Conservation (phyloP, 2,329 filamentous ascomycete genomes). For the Ophiostoma quercus region DNA sequence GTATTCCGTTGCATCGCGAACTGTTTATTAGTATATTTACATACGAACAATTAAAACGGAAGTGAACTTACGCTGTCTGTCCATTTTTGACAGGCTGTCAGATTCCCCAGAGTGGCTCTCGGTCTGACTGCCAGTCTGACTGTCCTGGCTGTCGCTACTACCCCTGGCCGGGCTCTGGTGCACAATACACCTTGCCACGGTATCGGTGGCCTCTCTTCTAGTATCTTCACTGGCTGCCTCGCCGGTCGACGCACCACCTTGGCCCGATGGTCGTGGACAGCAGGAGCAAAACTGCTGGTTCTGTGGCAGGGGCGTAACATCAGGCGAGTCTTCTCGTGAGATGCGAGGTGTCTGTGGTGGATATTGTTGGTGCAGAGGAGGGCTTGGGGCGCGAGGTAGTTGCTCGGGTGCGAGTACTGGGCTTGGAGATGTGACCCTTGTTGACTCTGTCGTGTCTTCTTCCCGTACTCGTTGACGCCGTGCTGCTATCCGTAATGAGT, state of each 20-base stretch:
- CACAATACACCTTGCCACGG: neutral
- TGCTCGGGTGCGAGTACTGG: neutral
- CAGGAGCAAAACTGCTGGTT: neutral
- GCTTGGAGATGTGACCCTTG: neutral
- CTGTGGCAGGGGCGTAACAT: neutral
- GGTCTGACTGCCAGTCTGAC: neutral
- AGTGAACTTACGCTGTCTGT: conserved; percentile 17
- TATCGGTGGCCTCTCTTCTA: neutral
- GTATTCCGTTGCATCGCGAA: neutral
- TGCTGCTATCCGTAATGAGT: neutral
- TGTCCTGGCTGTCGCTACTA: neutral
- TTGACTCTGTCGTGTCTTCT: neutral
- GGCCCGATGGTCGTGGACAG: neutral
- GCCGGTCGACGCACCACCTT: neutral
- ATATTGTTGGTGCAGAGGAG: neutral
- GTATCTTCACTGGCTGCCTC: neutral
- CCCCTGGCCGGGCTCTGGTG: neutral
- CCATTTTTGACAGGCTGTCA: conserved; percentile 15
- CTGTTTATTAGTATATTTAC: neutral
- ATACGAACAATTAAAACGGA: too few relatives aligned
- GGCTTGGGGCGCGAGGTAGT: neutral
- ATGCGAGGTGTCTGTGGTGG: neutral
- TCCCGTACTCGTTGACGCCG: neutral
- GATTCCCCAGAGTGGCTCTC: conserved; percentile 1
- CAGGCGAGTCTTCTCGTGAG: neutral